Evolutionary conservation across 768 basidiomycete genomes (phyloP), one percentile per base, ranked within the genome.

Genomic region (Hemileccinum rubropunctum): DNA sequence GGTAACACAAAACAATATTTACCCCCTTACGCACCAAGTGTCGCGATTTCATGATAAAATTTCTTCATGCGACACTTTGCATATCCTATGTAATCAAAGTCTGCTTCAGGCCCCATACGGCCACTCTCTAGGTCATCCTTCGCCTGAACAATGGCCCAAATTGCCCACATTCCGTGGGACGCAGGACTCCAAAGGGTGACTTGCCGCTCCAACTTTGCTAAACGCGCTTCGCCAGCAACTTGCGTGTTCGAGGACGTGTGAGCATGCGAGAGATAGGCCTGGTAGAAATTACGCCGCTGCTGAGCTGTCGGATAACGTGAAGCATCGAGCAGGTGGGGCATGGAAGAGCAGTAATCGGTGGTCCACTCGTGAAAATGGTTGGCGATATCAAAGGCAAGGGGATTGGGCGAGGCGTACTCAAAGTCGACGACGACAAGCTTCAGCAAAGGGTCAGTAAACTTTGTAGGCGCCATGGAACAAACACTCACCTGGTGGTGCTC

Each of bases 321-420:
- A 43, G 71, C 66, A 54, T 83, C 71, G 38, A 90, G 81, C 45
- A 86, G 49, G 63, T 91, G 86, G 9, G 91, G 88, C 0, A 74
- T 78, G 5, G 78, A 62, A 33, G 75, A 76, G 63, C 90, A 86
- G 68, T 98, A 98, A 69, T 97, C 79, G 14, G 91, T 86, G 17
- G 90, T 91, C 95, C 97, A 98, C 71, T 98, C 97, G 63, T 91
- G 87, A 71, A 95, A 97, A 68, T 95, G 93, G 68, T 95, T 95
- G 49, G 89, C 95, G 58, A 99, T 94, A 65, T 99, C 97, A 69
- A 85, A 97, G 4, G 91, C 90, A 3, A 93, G 83, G 21, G 95
- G 87, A 63, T 98, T 98, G 5, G 90, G 87, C 0, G 86, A 79
- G 13, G 95, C 92, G 64, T 99, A 99, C 72, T 99, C 97, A 65